Conservation (phyloP, 352 stramenopile species). For the Pythium vanterpoolii region DNA sequence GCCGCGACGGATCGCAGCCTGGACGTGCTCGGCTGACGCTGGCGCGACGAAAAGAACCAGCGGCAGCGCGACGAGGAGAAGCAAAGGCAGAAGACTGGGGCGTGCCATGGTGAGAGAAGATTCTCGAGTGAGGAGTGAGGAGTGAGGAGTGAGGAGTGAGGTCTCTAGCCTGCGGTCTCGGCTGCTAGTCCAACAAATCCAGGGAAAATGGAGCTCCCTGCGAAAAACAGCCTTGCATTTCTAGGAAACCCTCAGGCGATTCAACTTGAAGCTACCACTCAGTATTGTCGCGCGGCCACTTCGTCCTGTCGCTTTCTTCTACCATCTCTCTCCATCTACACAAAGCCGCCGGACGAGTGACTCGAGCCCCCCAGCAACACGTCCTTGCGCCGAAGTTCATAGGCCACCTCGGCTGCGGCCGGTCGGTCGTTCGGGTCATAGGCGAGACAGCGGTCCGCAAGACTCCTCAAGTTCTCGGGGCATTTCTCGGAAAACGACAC, state of each 20-base stretch:
- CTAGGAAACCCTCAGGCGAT: neutral
- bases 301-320: neutral
- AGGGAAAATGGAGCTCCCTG: neutral
- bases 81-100: neutral
- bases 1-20: slow-evolving; percentile 17
- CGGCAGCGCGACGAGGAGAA: neutral
- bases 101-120: neutral
- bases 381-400: slow-evolving; percentile 53
- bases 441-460: slow-evolving; percentile 51
- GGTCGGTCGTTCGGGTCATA: slow-evolving; percentile 53
- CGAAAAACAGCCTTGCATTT: too few species aligned
- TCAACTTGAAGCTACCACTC: slow-evolving; percentile 8
- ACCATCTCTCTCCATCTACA: slow-evolving; percentile 13
- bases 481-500: slow-evolving; percentile 41
- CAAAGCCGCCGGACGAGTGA: slow-evolving; percentile 12
- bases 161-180: neutral
- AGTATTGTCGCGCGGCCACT: neutral
- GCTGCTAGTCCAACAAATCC: too few species aligned
- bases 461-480: slow-evolving; percentile 37
- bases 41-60: neutral
- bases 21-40: slow-evolving; percentile 9
- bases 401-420: slow-evolving; percentile 50
- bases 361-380: slow-evolving; percentile 30
- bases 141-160: neutral
- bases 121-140: neutral